A percentile compares a stretch with the other conserved stretches of the same genome.
Conservation (phyloP, 306 rosid species). For the Lathyrus sativus region DNA sequence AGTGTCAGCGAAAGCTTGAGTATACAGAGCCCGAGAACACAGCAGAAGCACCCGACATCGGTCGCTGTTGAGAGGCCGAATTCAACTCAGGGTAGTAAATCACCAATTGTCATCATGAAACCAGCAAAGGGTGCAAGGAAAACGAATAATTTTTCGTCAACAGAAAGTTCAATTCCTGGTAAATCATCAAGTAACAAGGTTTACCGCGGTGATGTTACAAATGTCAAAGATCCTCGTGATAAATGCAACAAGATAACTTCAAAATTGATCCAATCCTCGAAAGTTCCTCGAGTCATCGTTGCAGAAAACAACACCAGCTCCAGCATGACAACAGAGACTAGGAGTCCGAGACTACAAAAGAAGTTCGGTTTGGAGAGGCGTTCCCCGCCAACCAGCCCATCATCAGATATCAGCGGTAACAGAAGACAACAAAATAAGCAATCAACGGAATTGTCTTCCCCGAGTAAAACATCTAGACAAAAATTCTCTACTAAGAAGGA, state of each 20-base stretch:
- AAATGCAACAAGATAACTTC: slow-evolving; percentile 45
- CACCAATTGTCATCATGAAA: slow-evolving; percentile 64
- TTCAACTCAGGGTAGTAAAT: slow-evolving; percentile 49
- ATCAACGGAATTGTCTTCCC: slow-evolving; percentile 46
- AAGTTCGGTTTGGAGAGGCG: slow-evolving; percentile 67
- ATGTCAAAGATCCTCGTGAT: slow-evolving; percentile 43
- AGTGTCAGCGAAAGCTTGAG: slow-evolving; percentile 47
- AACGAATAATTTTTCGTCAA: slow-evolving; percentile 42
- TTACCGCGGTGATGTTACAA: slow-evolving; percentile 5
- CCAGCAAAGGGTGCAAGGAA: slow-evolving; percentile 54
- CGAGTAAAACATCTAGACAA: slow-evolving; percentile 49
- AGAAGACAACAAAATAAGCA: slow-evolving; percentile 53
- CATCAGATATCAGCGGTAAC: slow-evolving; percentile 54
- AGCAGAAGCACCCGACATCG: slow-evolving; percentile 39
- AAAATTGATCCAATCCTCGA: slow-evolving; percentile 50
- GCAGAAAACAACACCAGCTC: slow-evolving; percentile 50
- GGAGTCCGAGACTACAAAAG: slow-evolving; percentile 67
- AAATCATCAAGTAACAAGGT: slow-evolving; percentile 24
- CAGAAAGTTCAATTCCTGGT: slow-evolving; percentile 37
- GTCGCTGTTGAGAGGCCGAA: slow-evolving; percentile 37
- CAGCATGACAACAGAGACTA: slow-evolving; percentile 39
- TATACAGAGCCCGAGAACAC: slow-evolving; percentile 55
- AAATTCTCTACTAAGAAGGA: slow-evolving; percentile 49
- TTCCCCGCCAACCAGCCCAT: slow-evolving; percentile 50
- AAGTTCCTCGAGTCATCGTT: slow-evolving; percentile 38